Base-by-base conservation (phyloP, 768 basidiomycete genomes). In the Lepiota venenata region DNA sequence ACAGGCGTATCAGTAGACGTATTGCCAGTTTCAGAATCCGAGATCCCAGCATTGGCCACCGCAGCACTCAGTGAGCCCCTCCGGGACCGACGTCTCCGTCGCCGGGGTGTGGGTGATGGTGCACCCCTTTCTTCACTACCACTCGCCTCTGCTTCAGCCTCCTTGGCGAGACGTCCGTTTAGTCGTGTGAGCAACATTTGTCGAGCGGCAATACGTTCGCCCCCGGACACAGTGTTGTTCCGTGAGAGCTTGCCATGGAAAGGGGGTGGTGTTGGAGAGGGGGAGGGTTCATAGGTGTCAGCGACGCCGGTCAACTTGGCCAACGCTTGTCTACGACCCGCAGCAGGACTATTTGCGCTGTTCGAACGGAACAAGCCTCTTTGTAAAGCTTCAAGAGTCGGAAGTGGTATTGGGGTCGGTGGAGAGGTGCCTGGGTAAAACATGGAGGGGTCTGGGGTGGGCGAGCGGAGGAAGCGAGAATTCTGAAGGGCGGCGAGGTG, bases 331-430 rank as follows among this genome's bases (percentile, higher is more conserved):
- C 82, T 79, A 44, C 88, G 74, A 29, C 74, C 73, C 27, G 83
- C 84, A 63, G 87, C 80, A 47, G 85, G 80, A 49, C 87, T 80
- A 18, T 88, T 89, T n/a, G 90, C 91, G 63, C 93, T 95, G 66
- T 95, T 94, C 2, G 94, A 95, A 16, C 94, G 85, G 63, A 91
- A 85, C 2, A 97, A 79, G 14, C 87, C 87, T 62, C 76, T 82
- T 64, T 86, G 85, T 36, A 95, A 72, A 18, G 87, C 88, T 62
- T 91, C 88, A 5, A 96, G 75, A 3, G 89, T 82, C 0, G 91
- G 91, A 35, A 88, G 68, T 37, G 64, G 59, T 61, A 83, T 67
- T 15, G 88, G 87, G 2, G 84, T 85, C 6, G 85, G 75, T 2
- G 85, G 81, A 4, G 85, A 80, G 15, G 82, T 78, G 12, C 81